phyloP scores from a whole-genome alignment of 2,329 filamentous ascomycete genomes.

The Penicillium sp. region DNA sequence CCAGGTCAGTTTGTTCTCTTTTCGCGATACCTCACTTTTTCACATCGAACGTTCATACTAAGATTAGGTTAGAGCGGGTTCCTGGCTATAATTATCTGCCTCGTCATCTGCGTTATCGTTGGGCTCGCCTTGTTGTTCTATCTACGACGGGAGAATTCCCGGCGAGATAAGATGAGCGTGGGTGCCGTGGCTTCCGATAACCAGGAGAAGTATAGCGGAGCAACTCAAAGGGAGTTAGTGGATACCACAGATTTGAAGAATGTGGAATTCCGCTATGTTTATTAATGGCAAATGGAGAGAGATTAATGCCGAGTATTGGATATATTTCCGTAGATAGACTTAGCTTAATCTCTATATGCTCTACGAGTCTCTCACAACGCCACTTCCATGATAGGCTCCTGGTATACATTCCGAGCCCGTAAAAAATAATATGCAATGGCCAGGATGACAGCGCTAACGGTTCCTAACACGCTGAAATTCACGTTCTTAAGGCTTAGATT shows the following conservation, averaged over 20 bases:
- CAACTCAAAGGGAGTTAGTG: background rate
- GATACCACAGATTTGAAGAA: constrained; percentile 30
- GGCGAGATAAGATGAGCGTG: constrained; percentile 12
- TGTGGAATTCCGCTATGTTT: constrained; percentile 26
- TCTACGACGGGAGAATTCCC: constrained; percentile 25
- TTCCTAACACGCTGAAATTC: constrained; percentile 57
- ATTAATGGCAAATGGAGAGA: constrained; percentile 1
- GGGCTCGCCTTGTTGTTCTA: constrained; percentile 21
- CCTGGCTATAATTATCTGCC: constrained; percentile 27
- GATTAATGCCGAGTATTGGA: background rate
- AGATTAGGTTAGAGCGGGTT: constrained; percentile 25
- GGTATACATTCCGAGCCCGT: constrained; percentile 41
- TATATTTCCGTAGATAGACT: background rate
- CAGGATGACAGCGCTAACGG: constrained; percentile 46
- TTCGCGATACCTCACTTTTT: too few species aligned
- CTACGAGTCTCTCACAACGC: too few species aligned
- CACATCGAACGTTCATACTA: background rate
- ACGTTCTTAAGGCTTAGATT: constrained; percentile 48
- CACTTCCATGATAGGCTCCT: background rate
- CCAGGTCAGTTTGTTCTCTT: constrained; percentile 14
- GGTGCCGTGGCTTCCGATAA: background rate
- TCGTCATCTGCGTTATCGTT: constrained; percentile 23
- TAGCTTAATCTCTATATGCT: background rate
- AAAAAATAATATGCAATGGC: constrained; percentile 47
- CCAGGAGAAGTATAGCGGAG: constrained; percentile 1